Evolutionary conservation across 139 green algal species (phyloP), one percentile per base, ranked within the genome.

Genomic region (Zygnema circumcarinatum): DNA sequence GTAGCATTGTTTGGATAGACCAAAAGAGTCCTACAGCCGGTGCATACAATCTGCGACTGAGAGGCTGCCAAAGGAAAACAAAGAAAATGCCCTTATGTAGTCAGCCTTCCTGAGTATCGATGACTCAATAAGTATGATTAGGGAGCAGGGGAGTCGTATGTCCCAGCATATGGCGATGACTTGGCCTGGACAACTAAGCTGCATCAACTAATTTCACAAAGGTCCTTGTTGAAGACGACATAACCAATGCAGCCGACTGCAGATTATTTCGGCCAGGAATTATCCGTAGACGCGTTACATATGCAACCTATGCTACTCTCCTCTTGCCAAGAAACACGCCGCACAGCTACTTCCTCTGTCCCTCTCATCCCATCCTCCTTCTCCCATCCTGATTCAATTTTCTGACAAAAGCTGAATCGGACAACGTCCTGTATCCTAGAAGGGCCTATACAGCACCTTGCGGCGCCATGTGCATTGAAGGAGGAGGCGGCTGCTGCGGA

Each of bases 1-100:
- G 94, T 93, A 1, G 96, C 96, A 1, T 95, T 96, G 89, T 98
- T 94, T 79, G 87, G 95, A 53, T 96, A 98, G 87, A 98, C 93
- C 0, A 98, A 88, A 2, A 98, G 81, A 0, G 93, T 95, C 7
- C 86, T 82, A 89, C 96, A 98, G 21, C 95, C 95, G 2, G 79
- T 91, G 56, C 96, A 98, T 0, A 95, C 91, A 7, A 98, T 91
- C 47, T 98, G 94, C 38, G 88, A 90, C 39, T 95, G 93, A 21
- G 62, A 41, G 16, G 62, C 81, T 86, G 80, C 80, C 33, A 47
- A 69, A 83, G 16, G 35, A 78, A 39, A 78, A 78, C 7, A 20
- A 78, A 20, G 16, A 52, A 41, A 20, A 41, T 52, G 11, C 29
- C 54, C 25, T 72, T 33, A 33, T 72, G 54, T 29, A 72, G 25